phyloP scores from a whole-genome alignment of 495 filamentous ascomycete species.

The Tuber brumale region DNA sequence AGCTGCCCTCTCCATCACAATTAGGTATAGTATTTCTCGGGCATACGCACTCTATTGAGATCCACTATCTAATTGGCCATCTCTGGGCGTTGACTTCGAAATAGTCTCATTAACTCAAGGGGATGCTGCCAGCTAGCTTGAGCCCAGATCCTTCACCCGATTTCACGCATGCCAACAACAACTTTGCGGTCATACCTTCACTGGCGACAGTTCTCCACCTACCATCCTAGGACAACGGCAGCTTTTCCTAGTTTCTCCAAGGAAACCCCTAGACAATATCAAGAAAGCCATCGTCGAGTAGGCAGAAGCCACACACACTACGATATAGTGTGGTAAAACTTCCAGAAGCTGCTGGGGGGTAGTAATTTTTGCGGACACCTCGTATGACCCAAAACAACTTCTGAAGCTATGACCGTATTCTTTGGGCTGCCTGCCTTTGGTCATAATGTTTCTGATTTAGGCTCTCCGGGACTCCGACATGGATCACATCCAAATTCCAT shows the following conservation, averaged over 20 bases:
- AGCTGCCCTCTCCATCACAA: neutral
- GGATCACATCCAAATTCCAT: neutral
- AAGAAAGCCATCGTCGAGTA: neutral
- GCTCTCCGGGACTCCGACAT: neutral
- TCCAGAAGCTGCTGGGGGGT: constrained; percentile 27
- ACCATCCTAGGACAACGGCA: neutral
- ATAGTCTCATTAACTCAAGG: neutral
- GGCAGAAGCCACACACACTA: neutral
- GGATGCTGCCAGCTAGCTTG: neutral
- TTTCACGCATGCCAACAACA: neutral
- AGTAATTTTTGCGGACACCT: neutral
- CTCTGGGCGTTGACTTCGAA: neutral
- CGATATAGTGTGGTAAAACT: constrained; percentile 20
- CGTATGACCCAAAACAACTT: constrained; percentile 9
- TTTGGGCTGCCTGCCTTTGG: constrained; percentile 9
- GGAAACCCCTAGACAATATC: neutral
- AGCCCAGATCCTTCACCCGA: neutral
- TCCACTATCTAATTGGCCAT: neutral
- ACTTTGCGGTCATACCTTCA: neutral
- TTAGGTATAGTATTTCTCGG: neutral
- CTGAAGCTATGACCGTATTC: constrained; percentile 16
- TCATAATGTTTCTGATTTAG: constrained; percentile 2
- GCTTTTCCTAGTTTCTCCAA: neutral
- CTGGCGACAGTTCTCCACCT: neutral
- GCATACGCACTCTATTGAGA: neutral